Evolutionary conservation across 2,329 filamentous ascomycete species (phyloP).

Genomic region (Bipolaris bicolor): DNA sequence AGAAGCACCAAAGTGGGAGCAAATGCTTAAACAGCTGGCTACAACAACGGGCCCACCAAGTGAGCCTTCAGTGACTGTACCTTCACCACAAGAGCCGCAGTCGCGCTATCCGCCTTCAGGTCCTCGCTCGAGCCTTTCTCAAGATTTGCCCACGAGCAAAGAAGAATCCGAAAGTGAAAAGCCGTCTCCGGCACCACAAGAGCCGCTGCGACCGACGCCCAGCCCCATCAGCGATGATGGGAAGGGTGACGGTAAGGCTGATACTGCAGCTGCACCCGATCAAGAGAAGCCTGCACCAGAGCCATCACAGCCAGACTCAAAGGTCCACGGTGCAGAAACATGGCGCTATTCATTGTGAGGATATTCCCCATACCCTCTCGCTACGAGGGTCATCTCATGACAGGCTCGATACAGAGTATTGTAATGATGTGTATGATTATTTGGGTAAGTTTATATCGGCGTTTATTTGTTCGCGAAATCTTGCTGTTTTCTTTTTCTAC

Average conservation of each 20-base stretch:
- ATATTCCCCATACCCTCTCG: too few relatives aligned
- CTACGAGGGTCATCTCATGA: background rate
- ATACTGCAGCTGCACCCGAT: slow-evolving; percentile 8
- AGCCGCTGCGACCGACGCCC: slow-evolving; percentile 38
- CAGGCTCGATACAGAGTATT: background rate
- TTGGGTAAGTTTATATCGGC: background rate
- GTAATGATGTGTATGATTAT: slow-evolving; percentile 4
- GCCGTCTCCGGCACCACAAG: slow-evolving; percentile 19
- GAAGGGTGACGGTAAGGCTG: slow-evolving; percentile 29
- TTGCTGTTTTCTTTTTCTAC: background rate
- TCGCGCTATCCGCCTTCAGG: slow-evolving; percentile 23
- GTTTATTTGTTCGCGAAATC: background rate
- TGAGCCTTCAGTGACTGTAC: slow-evolving; percentile 11
- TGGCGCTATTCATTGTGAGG: slow-evolving; percentile 35
- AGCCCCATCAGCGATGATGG: slow-evolving; percentile 45
- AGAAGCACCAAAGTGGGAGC: slow-evolving; percentile 41
- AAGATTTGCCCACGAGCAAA: slow-evolving; percentile 22
- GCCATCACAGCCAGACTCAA: slow-evolving; percentile 10
- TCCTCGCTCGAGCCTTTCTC: slow-evolving; percentile 20
- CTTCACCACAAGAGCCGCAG: slow-evolving; percentile 22
- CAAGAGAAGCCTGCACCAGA: slow-evolving; percentile 13
- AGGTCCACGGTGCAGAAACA: slow-evolving; percentile 39
- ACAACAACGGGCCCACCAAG: slow-evolving; percentile 24
- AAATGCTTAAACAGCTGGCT: slow-evolving; percentile 43
- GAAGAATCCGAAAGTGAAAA: slow-evolving; percentile 22